Percentiles rank a stretch among this genome's conserved stretches.
These are phyloP conservation scores for Xylaria grammica DNA, from an alignment of 495 filamentous ascomycete genomes.

Conservation along the genomic window DNA sequence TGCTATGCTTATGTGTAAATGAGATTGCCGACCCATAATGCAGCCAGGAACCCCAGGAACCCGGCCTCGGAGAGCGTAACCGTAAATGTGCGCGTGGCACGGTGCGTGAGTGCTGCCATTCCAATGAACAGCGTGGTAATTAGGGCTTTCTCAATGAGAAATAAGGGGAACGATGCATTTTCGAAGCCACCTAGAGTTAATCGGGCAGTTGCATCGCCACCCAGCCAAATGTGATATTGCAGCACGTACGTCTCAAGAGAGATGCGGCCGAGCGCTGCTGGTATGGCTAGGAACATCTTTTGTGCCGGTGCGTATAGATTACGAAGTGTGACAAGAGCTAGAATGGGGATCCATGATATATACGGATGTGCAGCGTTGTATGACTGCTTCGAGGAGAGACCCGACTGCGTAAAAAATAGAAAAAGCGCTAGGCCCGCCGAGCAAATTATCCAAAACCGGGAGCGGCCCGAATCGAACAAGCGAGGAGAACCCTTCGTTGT, in stretches of 20 bases:
- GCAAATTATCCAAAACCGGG: constrained; percentile 27
- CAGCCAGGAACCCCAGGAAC: constrained; percentile 18
- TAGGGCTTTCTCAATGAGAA: constrained; percentile 26
- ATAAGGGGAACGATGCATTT: constrained; percentile 20
- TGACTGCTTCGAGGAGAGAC: constrained; percentile 41
- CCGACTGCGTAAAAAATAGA: constrained; percentile 36
- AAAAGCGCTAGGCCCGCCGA: constrained; percentile 37
- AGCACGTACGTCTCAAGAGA: constrained; percentile 65
- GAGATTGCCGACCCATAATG: constrained; percentile 26
- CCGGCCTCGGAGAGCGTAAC: constrained; percentile 2
- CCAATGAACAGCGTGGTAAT: constrained; percentile 27
- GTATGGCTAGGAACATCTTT: constrained; percentile 48
- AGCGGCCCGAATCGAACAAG: constrained; percentile 20
- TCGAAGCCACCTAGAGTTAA: constrained; percentile 54
- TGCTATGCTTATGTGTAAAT: constrained; percentile 24
- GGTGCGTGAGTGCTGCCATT: constrained; percentile 22
- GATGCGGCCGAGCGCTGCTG: constrained; percentile 59
- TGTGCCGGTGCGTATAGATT: constrained; percentile 50
- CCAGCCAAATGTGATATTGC: constrained; percentile 68
- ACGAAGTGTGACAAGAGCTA: constrained; percentile 56
- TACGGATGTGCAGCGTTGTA: constrained; percentile 61
- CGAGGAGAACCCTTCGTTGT: constrained; percentile 19
- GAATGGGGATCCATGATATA: constrained; percentile 58
- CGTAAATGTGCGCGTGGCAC: constrained; percentile 21
- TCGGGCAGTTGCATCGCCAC: constrained; percentile 60